Conservation (phyloP, 2,329 filamentous ascomycete genomes). For the Fusarium mundagurra region DNA sequence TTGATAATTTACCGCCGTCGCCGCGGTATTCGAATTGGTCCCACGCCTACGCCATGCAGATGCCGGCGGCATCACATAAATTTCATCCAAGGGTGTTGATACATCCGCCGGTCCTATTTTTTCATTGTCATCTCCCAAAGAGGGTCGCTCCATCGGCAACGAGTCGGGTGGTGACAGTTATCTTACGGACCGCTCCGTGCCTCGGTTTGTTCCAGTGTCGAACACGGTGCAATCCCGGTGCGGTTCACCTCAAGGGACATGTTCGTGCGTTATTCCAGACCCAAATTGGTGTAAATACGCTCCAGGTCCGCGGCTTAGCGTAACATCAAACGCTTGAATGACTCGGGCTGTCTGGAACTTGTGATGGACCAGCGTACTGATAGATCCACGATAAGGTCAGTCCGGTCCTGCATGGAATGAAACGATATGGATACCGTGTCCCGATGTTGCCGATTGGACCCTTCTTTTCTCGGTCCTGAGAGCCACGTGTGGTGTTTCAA, state of each 20-base stretch:
- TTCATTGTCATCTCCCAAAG: neutral
- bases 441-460: constrained; percentile 6
- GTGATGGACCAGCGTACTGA: neutral
- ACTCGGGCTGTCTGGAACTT: neutral
- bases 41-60: constrained; percentile 20
- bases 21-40: constrained; percentile 22
- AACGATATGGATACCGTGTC: constrained; percentile 1
- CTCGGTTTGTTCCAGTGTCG: constrained; percentile 2
- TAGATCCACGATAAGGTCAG: neutral
- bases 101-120: neutral
- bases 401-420: neutral
- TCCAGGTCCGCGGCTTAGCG: constrained; percentile 3
- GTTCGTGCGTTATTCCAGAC: neutral
- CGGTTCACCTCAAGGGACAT: neutral
- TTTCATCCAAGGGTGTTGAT: neutral
- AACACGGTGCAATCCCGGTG: neutral
- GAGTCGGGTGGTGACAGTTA: constrained; percentile 13
- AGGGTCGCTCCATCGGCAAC: neutral
- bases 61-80: constrained; percentile 3
- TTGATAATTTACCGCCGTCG: constrained; percentile 33
- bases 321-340: neutral
- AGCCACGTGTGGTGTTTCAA: constrained; percentile 15
- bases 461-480: neutral
- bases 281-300: neutral
- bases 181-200: constrained; percentile 19